A percentile compares a stretch with the other conserved stretches of the same genome.
phyloP scores from a whole-genome alignment of 2,329 filamentous ascomycete genomes.

The Talaromyces albobiverticillius region DNA sequence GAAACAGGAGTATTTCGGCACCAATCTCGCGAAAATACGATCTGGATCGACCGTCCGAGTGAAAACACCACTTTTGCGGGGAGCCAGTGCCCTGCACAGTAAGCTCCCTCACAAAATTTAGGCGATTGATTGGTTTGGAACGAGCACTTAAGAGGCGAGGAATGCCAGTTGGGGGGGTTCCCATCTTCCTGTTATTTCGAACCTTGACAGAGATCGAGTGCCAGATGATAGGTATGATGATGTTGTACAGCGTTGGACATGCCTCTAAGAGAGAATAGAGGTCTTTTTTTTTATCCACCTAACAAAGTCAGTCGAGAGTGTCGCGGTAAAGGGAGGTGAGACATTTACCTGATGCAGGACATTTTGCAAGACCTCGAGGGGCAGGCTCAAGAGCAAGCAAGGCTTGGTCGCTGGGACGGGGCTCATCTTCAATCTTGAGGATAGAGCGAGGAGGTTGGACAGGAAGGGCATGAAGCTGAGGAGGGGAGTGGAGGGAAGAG shows the following conservation, averaged over 20 bases:
- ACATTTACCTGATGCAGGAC: conserved; percentile 1
- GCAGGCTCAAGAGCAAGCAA: not conserved
- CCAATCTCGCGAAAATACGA: not conserved
- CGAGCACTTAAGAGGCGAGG: not conserved
- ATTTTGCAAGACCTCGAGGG: conserved; percentile 6
- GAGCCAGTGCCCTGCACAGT: not conserved
- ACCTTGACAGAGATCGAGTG: not conserved
- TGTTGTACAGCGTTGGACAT: not conserved
- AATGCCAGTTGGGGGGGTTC: not conserved
- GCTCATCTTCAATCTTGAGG: not conserved
- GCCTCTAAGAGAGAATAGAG: not conserved
- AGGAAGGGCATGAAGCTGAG: not conserved
- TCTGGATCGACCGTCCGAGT: not conserved
- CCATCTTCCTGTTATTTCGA: not conserved
- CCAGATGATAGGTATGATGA: conserved; percentile 2
- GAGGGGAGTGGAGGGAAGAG: too few relatives aligned
- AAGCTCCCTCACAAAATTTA: not conserved
- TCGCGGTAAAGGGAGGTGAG: not conserved
- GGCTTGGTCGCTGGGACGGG: not conserved
- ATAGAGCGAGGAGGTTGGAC: too few relatives aligned
- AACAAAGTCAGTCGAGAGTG: not conserved
- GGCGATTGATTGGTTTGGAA: not conserved
- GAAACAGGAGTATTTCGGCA: not conserved
- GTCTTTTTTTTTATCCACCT: conserved; percentile 4
- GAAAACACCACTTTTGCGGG: not conserved